phyloP scores from a whole-genome alignment of 495 filamentous ascomycete genomes.

The Aspergillus homomorphus region DNA sequence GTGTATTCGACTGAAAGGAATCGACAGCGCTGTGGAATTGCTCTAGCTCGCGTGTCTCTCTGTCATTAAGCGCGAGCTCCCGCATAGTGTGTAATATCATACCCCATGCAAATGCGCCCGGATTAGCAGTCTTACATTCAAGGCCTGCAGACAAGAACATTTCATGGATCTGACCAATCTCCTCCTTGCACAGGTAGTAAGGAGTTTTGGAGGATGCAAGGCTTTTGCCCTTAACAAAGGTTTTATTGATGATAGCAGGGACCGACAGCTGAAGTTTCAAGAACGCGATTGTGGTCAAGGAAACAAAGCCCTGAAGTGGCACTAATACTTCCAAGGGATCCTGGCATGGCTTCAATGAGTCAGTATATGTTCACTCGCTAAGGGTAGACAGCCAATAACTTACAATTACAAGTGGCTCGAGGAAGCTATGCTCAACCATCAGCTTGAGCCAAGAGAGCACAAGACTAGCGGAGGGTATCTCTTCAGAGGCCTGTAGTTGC shows the following conservation, averaged over 20 bases:
- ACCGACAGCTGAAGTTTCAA: conserved; percentile 59
- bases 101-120: conserved; percentile 73
- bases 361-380: background rate
- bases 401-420: conserved; percentile 57
- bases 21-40: conserved; percentile 62
- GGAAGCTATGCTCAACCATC: conserved; percentile 60
- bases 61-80: conserved; percentile 54
- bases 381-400: conserved; percentile 23
- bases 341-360: conserved; percentile 38
- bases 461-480: conserved; percentile 54
- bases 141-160: conserved; percentile 54
- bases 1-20: conserved; percentile 44
- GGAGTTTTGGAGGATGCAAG: conserved; percentile 36
- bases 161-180: conserved; percentile 62
- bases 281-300: conserved; percentile 70
- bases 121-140: conserved; percentile 53
- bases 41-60: conserved; percentile 57
- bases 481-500: conserved; percentile 54
- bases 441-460: conserved; percentile 73
- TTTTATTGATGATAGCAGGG: conserved; percentile 27
- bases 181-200: conserved; percentile 61
- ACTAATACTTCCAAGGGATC: conserved; percentile 49
- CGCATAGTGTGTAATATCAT: conserved; percentile 67
- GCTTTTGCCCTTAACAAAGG: conserved; percentile 2
- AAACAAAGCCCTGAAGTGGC: conserved; percentile 63